Conservation (phyloP, 2,329 filamentous ascomycete species). For the Hymenoscyphus scutula region DNA sequence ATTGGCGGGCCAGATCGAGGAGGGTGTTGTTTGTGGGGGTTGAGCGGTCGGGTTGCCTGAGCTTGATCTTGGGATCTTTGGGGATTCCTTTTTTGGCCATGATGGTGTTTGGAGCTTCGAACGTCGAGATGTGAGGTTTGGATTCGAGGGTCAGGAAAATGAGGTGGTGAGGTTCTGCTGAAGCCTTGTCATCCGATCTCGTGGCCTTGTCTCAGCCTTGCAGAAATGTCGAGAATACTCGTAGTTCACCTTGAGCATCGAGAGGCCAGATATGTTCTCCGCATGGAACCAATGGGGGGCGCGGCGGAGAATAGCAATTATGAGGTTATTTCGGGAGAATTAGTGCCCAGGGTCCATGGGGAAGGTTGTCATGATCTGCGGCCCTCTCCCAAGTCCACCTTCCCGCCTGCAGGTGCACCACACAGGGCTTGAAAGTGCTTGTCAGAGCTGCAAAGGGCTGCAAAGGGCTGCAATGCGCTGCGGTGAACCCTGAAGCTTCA, state of each 20-base stretch:
- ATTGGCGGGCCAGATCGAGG: constrained; percentile 68
- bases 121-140: background rate
- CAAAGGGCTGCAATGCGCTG: constrained; percentile 1
- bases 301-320: background rate
- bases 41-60: constrained; percentile 68
- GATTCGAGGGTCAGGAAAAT: background rate
- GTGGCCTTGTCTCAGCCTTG: background rate
- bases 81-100: constrained; percentile 44
- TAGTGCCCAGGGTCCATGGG: no score
- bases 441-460: no score
- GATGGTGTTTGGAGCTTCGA: background rate
- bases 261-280: background rate
- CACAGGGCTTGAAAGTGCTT: no score
- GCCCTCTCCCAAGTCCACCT: background rate
- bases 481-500: background rate
- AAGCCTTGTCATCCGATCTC: background rate
- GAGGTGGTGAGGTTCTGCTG: background rate
- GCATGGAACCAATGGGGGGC: background rate
- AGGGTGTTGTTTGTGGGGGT: constrained; percentile 61
- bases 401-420: background rate
- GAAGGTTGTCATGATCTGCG: background rate
- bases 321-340: constrained; percentile 2
- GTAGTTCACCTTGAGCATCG: no score
- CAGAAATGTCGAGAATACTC: background rate
- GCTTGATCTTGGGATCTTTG: constrained; percentile 52